Percentiles rank a stretch among this genome's conserved stretches.
These are phyloP conservation scores for Talaromyces adpressus DNA, from an alignment of 495 filamentous ascomycete species.

Conservation along the genomic window DNA sequence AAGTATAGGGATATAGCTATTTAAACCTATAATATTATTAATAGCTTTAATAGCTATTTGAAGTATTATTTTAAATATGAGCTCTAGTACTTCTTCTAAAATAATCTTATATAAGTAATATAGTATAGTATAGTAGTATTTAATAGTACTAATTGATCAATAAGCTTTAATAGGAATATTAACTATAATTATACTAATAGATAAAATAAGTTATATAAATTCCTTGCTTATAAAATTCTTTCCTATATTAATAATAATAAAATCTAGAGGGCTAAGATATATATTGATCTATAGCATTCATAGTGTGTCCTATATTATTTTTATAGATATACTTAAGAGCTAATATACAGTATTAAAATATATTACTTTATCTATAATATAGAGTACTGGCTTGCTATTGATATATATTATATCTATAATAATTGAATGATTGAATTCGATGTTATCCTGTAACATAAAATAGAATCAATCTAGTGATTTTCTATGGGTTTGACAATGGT, in stretches of 20 bases:
- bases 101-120: conserved; percentile 15
- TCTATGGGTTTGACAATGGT: background rate
- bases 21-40: conserved; percentile 8
- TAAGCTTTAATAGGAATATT: conserved; percentile 16
- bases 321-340: background rate
- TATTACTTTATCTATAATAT: conserved; percentile 1
- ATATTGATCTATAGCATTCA: conserved; percentile 18
- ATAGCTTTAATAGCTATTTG: conserved; percentile 19
- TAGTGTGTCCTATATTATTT: conserved; percentile 15
- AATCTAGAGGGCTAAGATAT: conserved; percentile 18
- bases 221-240: conserved; percentile 20
- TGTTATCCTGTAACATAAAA: background rate
- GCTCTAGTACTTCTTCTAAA: conserved; percentile 6
- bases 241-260: conserved; percentile 14
- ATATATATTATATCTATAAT: background rate
- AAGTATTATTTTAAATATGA: conserved; percentile 6
- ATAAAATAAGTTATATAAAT: conserved; percentile 12
- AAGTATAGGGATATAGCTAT: conserved; percentile 10
- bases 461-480: background rate
- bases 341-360: conserved; percentile 7
- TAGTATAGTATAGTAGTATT: conserved; percentile 14
- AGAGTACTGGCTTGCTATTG: background rate
- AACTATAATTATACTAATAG: conserved; percentile 5
- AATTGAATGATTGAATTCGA: background rate
- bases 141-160: conserved; percentile 16